Evolutionary conservation across 2,329 filamentous ascomycete species (phyloP).

Genomic region (Elsinoe fawcettii): DNA sequence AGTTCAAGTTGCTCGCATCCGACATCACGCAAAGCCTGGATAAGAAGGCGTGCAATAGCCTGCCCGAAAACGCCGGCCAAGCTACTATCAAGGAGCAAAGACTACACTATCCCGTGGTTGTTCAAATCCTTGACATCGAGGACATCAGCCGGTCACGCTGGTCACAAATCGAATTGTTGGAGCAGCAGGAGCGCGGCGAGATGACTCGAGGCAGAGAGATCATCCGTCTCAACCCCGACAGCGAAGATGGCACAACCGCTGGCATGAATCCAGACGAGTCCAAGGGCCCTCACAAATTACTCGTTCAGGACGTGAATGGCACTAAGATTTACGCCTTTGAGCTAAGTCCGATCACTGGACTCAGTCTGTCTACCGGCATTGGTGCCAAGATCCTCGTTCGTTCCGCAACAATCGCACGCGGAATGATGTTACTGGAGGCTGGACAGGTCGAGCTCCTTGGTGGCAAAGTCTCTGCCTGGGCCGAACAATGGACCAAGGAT

Average conservation of each 20-base stretch:
- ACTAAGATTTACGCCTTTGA: slow-evolving; percentile 66
- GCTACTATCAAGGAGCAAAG: slow-evolving; percentile 47
- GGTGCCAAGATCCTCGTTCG: slow-evolving; percentile 73
- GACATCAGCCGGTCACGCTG: slow-evolving; percentile 73
- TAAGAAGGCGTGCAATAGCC: slow-evolving; percentile 35
- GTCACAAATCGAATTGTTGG: slow-evolving; percentile 79
- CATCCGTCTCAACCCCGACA: slow-evolving; percentile 59
- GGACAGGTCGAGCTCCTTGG: slow-evolving; percentile 64
- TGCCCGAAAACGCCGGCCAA: slow-evolving; percentile 54
- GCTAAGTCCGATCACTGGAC: slow-evolving; percentile 54
- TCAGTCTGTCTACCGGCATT: slow-evolving; percentile 60
- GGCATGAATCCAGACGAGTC: slow-evolving; percentile 16
- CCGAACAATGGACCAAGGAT: slow-evolving; percentile 67
- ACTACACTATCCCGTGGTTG: slow-evolving; percentile 56
- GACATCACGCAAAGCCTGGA: slow-evolving; percentile 61
- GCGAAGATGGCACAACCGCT: slow-evolving; percentile 31
- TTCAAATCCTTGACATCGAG: slow-evolving; percentile 80
- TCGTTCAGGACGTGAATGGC: slow-evolving; percentile 72
- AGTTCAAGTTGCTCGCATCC: slow-evolving; percentile 68
- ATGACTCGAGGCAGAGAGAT: slow-evolving; percentile 70
- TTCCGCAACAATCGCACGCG: slow-evolving; percentile 61
- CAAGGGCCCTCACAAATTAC: slow-evolving; percentile 64
- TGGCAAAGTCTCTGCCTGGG: slow-evolving; percentile 75
- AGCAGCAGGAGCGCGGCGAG: slow-evolving; percentile 65
- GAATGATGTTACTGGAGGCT: slow-evolving; percentile 70